A percentile compares a stretch with the other conserved stretches of the same genome.
Evolutionary conservation across 495 filamentous ascomycete species (phyloP).

Genomic region (Bombardia bombarda): DNA sequence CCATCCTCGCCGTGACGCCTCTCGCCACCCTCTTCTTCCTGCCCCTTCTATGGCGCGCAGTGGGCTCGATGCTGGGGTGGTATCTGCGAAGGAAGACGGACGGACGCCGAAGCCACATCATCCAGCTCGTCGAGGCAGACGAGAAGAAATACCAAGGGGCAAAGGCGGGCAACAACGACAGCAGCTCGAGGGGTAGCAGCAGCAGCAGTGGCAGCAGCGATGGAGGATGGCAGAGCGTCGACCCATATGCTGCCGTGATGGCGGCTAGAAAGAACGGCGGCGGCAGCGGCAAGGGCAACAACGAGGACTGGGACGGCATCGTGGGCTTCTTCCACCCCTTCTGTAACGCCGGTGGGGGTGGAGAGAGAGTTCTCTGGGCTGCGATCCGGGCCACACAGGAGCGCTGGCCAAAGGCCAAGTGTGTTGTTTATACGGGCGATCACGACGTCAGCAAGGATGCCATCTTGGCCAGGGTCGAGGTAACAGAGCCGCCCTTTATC

Average conservation of each 20-base stretch:
- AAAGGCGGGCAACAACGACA: conserved; percentile 25
- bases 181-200: conserved; percentile 5
- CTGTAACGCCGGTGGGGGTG: conserved; percentile 93
- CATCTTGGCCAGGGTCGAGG: conserved; percentile 72
- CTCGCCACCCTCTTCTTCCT: conserved; percentile 24
- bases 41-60: conserved; percentile 26
- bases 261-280: conserved; percentile 47
- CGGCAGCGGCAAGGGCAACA: conserved; percentile 39
- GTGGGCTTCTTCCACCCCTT: conserved; percentile 97
- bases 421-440: conserved; percentile 91
- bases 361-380: conserved; percentile 94
- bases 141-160: conserved; percentile 41
- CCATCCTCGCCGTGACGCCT: conserved; percentile 14
- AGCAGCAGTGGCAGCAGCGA: conserved; percentile 53
- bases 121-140: conserved; percentile 52
- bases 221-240: conserved; percentile 71
- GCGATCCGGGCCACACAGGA: conserved; percentile 86
- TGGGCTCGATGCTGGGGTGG: conserved; percentile 50
- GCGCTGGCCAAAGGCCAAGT: conserved; percentile 80
- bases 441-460: conserved; percentile 71
- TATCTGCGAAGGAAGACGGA: conserved; percentile 59
- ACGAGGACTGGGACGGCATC: conserved; percentile 66
- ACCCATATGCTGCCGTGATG: conserved; percentile 43
- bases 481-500: conserved; percentile 18
- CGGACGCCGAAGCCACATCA: conserved; percentile 51